Percentiles rank a stretch among this genome's conserved stretches.
These are phyloP conservation scores for Allium sativum DNA, from an alignment of 106 monocot genomes.

Conservation along the genomic window DNA sequence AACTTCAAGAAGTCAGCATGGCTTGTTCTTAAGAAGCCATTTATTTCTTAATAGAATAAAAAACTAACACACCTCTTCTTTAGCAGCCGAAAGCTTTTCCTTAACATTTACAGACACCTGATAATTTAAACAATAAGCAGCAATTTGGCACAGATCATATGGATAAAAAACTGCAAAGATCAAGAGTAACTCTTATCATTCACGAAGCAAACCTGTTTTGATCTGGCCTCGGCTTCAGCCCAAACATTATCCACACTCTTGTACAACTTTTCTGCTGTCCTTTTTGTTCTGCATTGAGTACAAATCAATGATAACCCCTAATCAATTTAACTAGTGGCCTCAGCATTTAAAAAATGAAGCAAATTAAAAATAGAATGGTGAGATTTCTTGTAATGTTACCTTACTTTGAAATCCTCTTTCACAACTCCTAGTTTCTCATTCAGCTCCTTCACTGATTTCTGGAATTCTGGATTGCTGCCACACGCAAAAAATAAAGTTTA, in stretches of 20 bases:
- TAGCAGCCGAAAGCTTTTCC: constrained; percentile 59
- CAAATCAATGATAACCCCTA: constrained; percentile 18
- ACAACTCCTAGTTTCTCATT: constrained; percentile 83
- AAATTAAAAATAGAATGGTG: background rate
- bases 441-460: constrained; percentile 74
- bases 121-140: background rate
- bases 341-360: constrained; percentile 13
- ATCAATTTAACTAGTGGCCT: constrained; percentile 21
- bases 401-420: constrained; percentile 76
- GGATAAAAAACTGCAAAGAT: background rate
- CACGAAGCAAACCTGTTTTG: constrained; percentile 62
- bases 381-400: constrained; percentile 41
- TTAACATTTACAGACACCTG: constrained; percentile 54
- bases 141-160: background rate
- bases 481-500: background rate
- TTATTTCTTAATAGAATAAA: background rate
- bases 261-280: constrained; percentile 67
- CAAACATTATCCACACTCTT: constrained; percentile 71
- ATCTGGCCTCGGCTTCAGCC: constrained; percentile 77
- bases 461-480: constrained; percentile 77
- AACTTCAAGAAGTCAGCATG: no score
- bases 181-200: constrained; percentile 16
- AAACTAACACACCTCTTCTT: constrained; percentile 42
- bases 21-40: no score
- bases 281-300: constrained; percentile 66